These are phyloP conservation scores for Apiotrichum domesticum DNA, from an alignment of 1,284 basidiomycete genomes.

Conservation along the genomic window DNA sequence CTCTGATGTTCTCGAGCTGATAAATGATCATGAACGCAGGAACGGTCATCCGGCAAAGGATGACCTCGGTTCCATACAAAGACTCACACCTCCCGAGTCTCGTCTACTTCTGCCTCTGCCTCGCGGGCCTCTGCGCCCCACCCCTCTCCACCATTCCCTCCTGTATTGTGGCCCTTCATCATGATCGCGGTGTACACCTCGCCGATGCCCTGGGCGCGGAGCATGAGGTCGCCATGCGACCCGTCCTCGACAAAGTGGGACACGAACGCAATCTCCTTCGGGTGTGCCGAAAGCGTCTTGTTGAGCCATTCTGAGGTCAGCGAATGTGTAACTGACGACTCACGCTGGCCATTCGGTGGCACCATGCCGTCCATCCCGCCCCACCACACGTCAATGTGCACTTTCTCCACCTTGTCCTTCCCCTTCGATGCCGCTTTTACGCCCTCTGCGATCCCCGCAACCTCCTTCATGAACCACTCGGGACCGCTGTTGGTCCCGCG, in stretches of 20 bases:
- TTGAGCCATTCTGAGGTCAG: slow-evolving; percentile 17
- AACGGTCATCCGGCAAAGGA: too few species aligned
- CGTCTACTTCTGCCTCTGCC: neutral
- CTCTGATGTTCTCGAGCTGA: too few species aligned
- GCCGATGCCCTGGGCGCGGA: slow-evolving; percentile 16
- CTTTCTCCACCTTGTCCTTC: neutral
- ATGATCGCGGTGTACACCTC: slow-evolving; percentile 18
- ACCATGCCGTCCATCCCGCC: slow-evolving; percentile 22
- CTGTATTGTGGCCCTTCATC: neutral
- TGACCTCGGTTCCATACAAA: too few species aligned
- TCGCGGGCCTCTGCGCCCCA: neutral
- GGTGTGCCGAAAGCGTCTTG: slow-evolving; percentile 12
- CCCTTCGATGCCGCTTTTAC: neutral
- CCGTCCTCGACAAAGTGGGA: slow-evolving; percentile 18
- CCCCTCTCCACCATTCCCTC: neutral
- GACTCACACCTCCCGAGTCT: too few species aligned
- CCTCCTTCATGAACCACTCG: slow-evolving; percentile 31
- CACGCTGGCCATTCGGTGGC: slow-evolving; percentile 17
- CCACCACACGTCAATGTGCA: slow-evolving; percentile 18
- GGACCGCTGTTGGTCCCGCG: slow-evolving; percentile 34
- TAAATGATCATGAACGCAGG: too few species aligned
- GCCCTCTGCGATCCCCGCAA: slow-evolving; percentile 19
- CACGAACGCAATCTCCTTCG: slow-evolving; percentile 7
- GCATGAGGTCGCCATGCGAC: slow-evolving; percentile 16
- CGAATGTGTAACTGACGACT: neutral